A percentile compares a stretch with the other conserved stretches of the same genome.
These are phyloP conservation scores for Infundibulicybe gibba DNA, from an alignment of 768 basidiomycete species.

Conservation along the genomic window DNA sequence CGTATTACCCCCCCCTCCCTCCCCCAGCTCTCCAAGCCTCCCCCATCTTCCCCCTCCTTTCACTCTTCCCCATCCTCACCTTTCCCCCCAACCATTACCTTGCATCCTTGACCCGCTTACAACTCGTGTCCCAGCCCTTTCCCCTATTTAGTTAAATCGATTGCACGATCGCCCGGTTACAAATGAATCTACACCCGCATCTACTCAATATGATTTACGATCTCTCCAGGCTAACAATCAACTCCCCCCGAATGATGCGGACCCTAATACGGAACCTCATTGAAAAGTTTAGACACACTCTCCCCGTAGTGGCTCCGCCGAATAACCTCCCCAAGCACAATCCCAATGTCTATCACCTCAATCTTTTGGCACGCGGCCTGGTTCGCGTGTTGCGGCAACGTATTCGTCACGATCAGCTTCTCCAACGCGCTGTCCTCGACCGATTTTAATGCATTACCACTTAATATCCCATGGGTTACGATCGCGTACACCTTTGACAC, in stretches of 20 bases:
- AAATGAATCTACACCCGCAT: not conserved
- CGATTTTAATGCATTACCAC: conserved; percentile 78
- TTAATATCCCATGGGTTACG: conserved; percentile 95
- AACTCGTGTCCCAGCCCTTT: too few relatives aligned
- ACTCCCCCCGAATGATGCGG: conserved; percentile 2
- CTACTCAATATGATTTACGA: not conserved
- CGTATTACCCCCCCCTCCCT: too few relatives aligned
- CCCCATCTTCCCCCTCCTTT: too few relatives aligned
- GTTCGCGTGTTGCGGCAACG: conserved; percentile 86
- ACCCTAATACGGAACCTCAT: conserved; percentile 81
- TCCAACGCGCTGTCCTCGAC: conserved; percentile 76
- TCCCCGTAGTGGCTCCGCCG: conserved; percentile 97
- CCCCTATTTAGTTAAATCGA: too few relatives aligned
- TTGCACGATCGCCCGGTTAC: too few relatives aligned
- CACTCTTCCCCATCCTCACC: too few relatives aligned
- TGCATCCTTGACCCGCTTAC: too few relatives aligned
- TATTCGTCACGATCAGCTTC: conserved; percentile 98
- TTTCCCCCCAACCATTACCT: too few relatives aligned
- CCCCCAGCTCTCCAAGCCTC: too few relatives aligned
- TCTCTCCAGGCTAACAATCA: conserved; percentile 1
- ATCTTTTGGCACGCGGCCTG: conserved; percentile 71
- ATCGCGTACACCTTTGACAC: conserved; percentile 84
- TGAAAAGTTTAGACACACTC: conserved; percentile 84
- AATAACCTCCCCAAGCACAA: conserved; percentile 94
- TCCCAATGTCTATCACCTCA: conserved; percentile 92